A percentile compares a stretch with the other conserved stretches of the same genome.
Evolutionary conservation across 78 protist genomes (phyloP).

Genomic region (Dictyostelium purpureum): DNA sequence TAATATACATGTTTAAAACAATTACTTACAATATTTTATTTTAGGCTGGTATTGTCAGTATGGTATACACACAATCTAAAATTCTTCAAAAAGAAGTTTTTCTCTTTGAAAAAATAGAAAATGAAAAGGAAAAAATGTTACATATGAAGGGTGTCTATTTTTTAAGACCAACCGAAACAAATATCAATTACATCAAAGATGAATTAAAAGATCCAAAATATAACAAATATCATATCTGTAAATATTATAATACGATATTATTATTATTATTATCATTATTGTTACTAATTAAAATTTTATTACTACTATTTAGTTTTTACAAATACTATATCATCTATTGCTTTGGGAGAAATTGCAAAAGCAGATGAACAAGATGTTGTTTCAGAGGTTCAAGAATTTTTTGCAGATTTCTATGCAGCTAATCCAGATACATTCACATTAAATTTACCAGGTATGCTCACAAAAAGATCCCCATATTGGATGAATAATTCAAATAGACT

Average conservation of each 20-base stretch:
- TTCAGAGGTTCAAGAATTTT: slow-evolving; percentile 89
- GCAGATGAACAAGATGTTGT: slow-evolving; percentile 93
- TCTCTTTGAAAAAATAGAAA: slow-evolving; percentile 90
- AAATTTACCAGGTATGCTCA: slow-evolving; percentile 36
- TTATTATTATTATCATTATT: background rate
- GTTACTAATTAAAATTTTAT: background rate
- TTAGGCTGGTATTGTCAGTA: slow-evolving; percentile 85
- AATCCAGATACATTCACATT: slow-evolving; percentile 83
- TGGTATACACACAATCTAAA: slow-evolving; percentile 92
- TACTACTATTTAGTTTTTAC: slow-evolving; percentile 85
- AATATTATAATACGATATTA: background rate
- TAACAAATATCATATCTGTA: slow-evolving; percentile 92
- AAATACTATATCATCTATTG: slow-evolving; percentile 67
- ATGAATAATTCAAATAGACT: slow-evolving; percentile 3
- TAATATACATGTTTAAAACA: background rate
- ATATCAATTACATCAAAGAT: slow-evolving; percentile 48
- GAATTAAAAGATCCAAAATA: slow-evolving; percentile 90
- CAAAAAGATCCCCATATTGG: slow-evolving; percentile 31
- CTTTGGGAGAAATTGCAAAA: slow-evolving; percentile 89
- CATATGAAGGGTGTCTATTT: slow-evolving; percentile 92
- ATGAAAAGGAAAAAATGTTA: slow-evolving; percentile 79
- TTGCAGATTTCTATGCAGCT: slow-evolving; percentile 91
- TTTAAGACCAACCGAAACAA: slow-evolving; percentile 92
- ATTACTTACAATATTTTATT: background rate
- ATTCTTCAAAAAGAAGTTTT: slow-evolving; percentile 94